Percentiles rank a stretch among this genome's conserved stretches.
phyloP scores from a whole-genome alignment of 352 stramenopile species.

The Labyrinthula sp. region DNA sequence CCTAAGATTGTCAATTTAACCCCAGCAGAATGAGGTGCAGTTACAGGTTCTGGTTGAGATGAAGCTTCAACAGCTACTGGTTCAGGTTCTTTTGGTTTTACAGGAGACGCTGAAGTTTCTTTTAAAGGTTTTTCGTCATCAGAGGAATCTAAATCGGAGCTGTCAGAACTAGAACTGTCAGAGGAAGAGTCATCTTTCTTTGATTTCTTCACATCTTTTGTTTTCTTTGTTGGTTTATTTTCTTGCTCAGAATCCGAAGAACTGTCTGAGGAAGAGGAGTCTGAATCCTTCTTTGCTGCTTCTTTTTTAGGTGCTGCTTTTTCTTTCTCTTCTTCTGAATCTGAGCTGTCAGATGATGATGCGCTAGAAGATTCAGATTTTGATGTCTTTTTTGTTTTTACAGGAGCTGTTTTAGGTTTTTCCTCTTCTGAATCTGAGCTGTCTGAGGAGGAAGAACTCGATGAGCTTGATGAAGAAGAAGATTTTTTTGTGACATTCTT shows the following conservation, averaged over 20 bases:
- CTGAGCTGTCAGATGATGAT: constrained; percentile 14
- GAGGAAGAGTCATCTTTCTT: constrained; percentile 34
- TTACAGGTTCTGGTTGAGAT: constrained; percentile 12
- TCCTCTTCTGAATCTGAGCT: constrained; percentile 6
- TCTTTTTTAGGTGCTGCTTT: constrained; percentile 41
- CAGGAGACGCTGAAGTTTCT: neutral
- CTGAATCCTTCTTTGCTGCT: constrained; percentile 34
- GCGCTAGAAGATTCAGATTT: constrained; percentile 22
- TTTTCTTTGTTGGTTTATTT: constrained; percentile 32
- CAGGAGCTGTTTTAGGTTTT: neutral
- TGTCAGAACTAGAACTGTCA: constrained; percentile 4
- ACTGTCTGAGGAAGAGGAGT: constrained; percentile 9
- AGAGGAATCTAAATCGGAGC: constrained; percentile 17
- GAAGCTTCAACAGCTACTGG: constrained; percentile 31
- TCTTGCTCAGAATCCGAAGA: constrained; percentile 22
- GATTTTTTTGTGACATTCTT: constrained; percentile 16
- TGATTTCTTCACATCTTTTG: constrained; percentile 35
- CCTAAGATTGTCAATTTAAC: constrained; percentile 68
- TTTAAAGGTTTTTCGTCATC: constrained; percentile 7
- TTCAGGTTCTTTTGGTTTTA: constrained; percentile 34
- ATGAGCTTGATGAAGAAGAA: constrained; percentile 21
- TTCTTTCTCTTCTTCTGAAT: constrained; percentile 22
- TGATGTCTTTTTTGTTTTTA: neutral
- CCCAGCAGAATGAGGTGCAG: constrained; percentile 35
- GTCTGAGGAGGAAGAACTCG: constrained; percentile 4